Conservation (phyloP, 2,329 filamentous ascomycete species). For the Trichoderma brevicompactum region DNA sequence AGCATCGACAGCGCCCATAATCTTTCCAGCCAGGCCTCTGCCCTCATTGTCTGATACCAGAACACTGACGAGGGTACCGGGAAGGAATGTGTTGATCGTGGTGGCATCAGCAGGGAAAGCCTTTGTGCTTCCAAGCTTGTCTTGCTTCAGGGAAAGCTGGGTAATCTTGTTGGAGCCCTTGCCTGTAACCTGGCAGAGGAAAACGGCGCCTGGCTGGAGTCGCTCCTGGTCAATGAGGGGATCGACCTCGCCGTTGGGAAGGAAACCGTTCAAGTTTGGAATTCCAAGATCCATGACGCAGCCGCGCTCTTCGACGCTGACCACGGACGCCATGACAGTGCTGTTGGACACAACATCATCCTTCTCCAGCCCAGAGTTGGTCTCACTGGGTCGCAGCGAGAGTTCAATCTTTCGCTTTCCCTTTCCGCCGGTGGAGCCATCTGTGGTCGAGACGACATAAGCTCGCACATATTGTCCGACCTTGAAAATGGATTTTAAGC, state of each 20-base stretch:
- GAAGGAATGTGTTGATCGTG: conserved; percentile 86
- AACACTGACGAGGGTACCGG: conserved; percentile 87
- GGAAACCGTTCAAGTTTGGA: conserved; percentile 75
- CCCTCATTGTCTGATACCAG: conserved; percentile 75
- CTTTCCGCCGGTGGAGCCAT: conserved; percentile 65
- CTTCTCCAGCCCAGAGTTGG: conserved; percentile 75
- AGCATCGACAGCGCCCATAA: conserved; percentile 88
- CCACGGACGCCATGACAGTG: conserved; percentile 84
- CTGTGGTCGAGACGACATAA: conserved; percentile 77
- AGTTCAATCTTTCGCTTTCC: conserved; percentile 83
- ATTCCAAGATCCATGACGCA: conserved; percentile 91
- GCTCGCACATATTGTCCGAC: conserved; percentile 88
- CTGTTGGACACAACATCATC: conserved; percentile 75
- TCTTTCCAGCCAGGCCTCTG: conserved; percentile 82
- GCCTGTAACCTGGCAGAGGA: conserved; percentile 80
- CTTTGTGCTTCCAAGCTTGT: conserved; percentile 68
- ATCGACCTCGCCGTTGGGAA: conserved; percentile 82
- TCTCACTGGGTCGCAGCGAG: conserved; percentile 76
- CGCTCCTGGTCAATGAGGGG: conserved; percentile 64
- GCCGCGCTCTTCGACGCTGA: conserved; percentile 94
- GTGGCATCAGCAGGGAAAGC: conserved; percentile 75
- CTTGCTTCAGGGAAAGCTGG: conserved; percentile 78
- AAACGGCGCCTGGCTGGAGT: conserved; percentile 80
- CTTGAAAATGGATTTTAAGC: conserved; percentile 75
- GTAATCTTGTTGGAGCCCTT: conserved; percentile 79